Conservation (phyloP, 73 alveolate species). For the Paramecium primaurelia region DNA sequence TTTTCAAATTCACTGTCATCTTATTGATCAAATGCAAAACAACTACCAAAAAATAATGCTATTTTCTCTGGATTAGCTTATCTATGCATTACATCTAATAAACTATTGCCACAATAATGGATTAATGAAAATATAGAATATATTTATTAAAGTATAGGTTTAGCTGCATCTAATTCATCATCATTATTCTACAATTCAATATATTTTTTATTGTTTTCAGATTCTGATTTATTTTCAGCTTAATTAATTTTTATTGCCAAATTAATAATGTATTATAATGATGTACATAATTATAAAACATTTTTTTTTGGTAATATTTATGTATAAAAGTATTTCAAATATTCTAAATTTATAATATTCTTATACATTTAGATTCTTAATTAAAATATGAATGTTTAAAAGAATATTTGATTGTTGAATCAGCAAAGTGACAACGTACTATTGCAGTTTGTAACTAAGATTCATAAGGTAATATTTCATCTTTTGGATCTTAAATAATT, state of each 20-base stretch:
- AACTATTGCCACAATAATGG: background rate
- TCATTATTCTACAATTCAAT: background rate
- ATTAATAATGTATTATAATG: background rate
- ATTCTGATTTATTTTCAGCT: background rate
- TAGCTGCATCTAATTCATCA: background rate
- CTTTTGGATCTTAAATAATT: background rate
- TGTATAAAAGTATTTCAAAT: background rate
- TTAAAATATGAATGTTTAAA: background rate
- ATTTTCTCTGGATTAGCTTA: background rate
- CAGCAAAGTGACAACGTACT: background rate
- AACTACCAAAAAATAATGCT: background rate
- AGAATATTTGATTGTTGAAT: background rate
- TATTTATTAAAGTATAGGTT: background rate
- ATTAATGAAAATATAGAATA: background rate
- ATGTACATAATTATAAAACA: background rate
- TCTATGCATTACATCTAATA: background rate
- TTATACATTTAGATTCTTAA: background rate
- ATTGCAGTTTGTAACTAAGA: background rate
- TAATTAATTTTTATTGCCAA: background rate
- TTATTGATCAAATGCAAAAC: background rate
- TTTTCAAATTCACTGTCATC: background rate
- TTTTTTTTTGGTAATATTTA: background rate
- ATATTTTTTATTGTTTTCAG: background rate
- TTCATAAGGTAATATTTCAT: constrained; percentile 13
- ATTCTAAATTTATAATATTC: background rate